Percentiles rank a stretch among this genome's conserved stretches.
Evolutionary conservation across 2,329 filamentous ascomycete species (phyloP).

Genomic region (Colletotrichum cordylinicola): DNA sequence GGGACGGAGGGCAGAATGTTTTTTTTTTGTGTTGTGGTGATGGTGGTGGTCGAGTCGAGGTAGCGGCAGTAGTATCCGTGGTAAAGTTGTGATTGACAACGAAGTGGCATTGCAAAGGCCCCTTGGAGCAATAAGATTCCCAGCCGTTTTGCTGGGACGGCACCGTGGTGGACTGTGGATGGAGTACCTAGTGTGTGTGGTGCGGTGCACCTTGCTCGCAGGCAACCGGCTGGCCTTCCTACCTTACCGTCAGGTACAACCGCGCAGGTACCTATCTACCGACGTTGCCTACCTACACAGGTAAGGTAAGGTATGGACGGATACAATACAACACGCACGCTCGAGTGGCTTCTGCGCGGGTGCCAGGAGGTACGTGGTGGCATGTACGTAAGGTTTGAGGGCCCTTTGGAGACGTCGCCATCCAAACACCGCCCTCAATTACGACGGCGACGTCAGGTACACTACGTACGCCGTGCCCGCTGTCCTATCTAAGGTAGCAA

Average conservation of each 20-base stretch:
- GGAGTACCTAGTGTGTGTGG: neutral
- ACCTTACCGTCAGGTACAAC: neutral
- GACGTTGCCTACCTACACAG: neutral
- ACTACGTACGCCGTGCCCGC: neutral
- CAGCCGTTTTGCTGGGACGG: conserved; percentile 20
- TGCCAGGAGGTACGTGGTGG: neutral
- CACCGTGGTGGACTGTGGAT: conserved; percentile 11
- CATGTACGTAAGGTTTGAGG: conserved; percentile 14
- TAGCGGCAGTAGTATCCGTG: neutral
- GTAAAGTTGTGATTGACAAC: conserved; percentile 11
- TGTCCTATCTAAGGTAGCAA: conserved; percentile 1
- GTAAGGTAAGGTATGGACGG: neutral
- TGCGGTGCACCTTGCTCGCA: neutral
- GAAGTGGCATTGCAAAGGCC: conserved; percentile 22
- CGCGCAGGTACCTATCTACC: neutral
- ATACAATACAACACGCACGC: neutral
- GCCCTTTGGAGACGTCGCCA: conserved; percentile 5
- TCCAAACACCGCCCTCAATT: conserved; percentile 17
- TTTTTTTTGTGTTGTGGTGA: conserved; percentile 15
- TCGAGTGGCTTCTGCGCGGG: neutral
- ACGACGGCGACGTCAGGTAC: conserved; percentile 7
- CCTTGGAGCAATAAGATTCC: conserved; percentile 23
- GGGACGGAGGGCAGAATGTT: neutral
- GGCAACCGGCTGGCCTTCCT: neutral
- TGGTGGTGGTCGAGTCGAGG: neutral